Evolutionary conservation across 345 rosid genomes (phyloP), one percentile per base, ranked within the genome.

Genomic region (Dimocarpus longan): DNA sequence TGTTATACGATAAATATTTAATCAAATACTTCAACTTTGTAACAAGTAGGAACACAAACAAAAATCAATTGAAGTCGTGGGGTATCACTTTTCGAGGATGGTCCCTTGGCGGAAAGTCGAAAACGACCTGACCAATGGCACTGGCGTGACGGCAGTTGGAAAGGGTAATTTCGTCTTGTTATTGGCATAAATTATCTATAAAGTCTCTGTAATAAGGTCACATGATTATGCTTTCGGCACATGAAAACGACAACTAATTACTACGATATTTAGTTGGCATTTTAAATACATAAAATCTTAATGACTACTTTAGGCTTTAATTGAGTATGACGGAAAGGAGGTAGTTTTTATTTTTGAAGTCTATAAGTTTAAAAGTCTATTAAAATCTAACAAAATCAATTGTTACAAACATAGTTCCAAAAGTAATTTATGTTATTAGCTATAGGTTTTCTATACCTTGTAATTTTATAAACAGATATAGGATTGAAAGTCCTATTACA

Each of bases 91-190:
- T 56, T 1, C 21, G 1, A 42, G 52, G 70, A 10, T 10, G 60
- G 21, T 75, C 70, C 13, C 10, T 22, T 75, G 59, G 60, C 19
- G 70, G 44, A 46, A 63, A 75, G 78, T 46, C 70, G 78, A 75
- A 46, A 75, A 75, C 26, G 78, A 75, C 70, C 76, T 8, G 44
- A 5, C 16, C 44, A 46, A 16, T 64, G 26, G 12, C 70, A 0
- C 24, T 43, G 13, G 26, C 46, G 28, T 44, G 62, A 75, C 28
- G 70, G 57, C 46, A 18, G 28, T 44, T 46, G 32, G 15, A 75
- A 75, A 75, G 70, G 78, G n/a, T 0, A 46, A 28, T 46, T 65
- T 64, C 60, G 78, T 75, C 78, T 28, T 74, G 22, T 46, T 44
- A 24, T 22, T 43, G 56, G 4, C 54, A 22, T 40, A 22, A 21